Evolutionary conservation across 345 rosid species (phyloP).

Genomic region (Eucalyptus marginata): DNA sequence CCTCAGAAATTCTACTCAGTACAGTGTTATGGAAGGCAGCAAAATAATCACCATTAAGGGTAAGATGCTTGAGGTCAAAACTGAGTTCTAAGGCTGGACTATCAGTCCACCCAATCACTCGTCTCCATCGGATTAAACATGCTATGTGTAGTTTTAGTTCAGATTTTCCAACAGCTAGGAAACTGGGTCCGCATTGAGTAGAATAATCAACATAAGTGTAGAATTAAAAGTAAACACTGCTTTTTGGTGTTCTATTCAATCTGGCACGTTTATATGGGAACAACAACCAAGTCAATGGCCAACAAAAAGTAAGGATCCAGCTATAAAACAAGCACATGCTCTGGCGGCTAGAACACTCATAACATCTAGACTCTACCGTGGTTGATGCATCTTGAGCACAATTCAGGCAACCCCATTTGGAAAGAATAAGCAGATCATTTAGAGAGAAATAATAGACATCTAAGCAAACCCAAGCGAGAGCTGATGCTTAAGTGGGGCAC

Average conservation of each 20-base stretch:
- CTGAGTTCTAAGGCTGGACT: constrained; percentile 94
- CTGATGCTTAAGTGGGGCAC: neutral
- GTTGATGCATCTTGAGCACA: neutral
- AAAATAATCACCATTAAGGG: constrained; percentile 85
- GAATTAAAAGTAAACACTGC: neutral
- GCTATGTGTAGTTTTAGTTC: constrained; percentile 83
- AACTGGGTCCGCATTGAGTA: constrained; percentile 63
- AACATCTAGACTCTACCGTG: neutral
- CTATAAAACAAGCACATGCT: neutral
- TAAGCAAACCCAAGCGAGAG: neutral
- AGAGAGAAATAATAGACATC: neutral
- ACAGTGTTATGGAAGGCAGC: constrained; percentile 93
- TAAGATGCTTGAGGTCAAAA: constrained; percentile 85
- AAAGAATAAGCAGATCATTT: neutral
- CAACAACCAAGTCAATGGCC: neutral
- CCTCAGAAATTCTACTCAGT: constrained; percentile 76
- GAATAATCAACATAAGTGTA: neutral
- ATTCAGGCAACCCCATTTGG: neutral
- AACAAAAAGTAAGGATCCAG: neutral
- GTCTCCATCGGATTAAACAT: constrained; percentile 95
- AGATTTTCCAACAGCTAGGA: constrained; percentile 88
- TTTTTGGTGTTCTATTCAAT: neutral
- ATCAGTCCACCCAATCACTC: constrained; percentile 52
- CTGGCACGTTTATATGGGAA: neutral
- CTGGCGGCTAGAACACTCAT: neutral